Conservation (phyloP, 768 basidiomycete species). For the Omphalotus guepiniiformis region DNA sequence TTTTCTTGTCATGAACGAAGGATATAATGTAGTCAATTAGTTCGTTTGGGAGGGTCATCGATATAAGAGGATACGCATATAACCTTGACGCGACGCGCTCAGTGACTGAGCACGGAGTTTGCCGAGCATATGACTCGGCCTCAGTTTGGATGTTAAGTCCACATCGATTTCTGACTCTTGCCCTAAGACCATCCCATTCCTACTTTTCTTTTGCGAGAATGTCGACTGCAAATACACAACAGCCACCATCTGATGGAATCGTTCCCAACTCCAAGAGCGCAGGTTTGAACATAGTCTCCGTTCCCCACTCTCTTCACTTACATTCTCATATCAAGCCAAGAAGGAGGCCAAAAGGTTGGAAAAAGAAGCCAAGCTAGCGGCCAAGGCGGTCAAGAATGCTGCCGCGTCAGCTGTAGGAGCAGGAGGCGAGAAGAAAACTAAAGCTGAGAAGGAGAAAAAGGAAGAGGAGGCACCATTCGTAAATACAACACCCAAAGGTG, state of each 20-base stretch:
- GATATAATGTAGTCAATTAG: no score
- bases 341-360: constrained; percentile 82
- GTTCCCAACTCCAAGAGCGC: constrained; percentile 33
- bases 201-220: neutral
- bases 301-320: neutral
- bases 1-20: no score
- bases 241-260: neutral
- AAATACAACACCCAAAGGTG: constrained; percentile 82
- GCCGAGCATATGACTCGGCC: constrained; percentile 1
- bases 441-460: constrained; percentile 71
- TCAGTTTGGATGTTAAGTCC: neutral
- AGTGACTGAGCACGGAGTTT: neutral
- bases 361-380: constrained; percentile 74
- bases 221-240: constrained; percentile 1
- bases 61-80: no score
- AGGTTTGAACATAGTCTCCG: constrained; percentile 22
- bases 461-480: constrained; percentile 73
- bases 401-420: constrained; percentile 31
- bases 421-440: constrained; percentile 63
- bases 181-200: neutral
- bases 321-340: constrained; percentile 46
- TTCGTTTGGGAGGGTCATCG: no score
- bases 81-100: no score
- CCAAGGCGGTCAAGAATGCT: constrained; percentile 56
- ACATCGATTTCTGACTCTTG: constrained; percentile 8